phyloP scores from a whole-genome alignment of 2,329 filamentous ascomycete genomes.

The Mycosphaerella arachidis region DNA sequence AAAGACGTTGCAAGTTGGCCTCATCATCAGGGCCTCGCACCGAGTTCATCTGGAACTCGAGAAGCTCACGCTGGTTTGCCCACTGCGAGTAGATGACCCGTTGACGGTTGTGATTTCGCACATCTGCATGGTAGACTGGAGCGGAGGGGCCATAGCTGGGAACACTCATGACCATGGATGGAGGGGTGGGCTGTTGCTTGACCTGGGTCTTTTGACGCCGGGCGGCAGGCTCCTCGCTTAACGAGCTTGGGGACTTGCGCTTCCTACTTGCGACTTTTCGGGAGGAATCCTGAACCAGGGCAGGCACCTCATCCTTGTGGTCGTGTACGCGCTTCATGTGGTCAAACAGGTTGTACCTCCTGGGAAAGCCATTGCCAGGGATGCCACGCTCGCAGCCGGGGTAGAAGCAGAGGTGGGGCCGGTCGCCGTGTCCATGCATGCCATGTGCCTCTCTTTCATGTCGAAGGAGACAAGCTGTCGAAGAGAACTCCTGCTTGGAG shows the following conservation, averaged over 20 bases:
- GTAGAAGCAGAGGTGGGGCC: slow-evolving; percentile 85
- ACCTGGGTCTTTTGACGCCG: slow-evolving; percentile 14
- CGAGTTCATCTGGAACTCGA: slow-evolving; percentile 24
- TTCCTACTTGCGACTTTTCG: slow-evolving; percentile 26
- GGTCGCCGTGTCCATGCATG: slow-evolving; percentile 89
- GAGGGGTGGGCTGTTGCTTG: slow-evolving; percentile 9
- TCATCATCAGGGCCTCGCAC: slow-evolving; percentile 26
- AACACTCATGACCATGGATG: slow-evolving; percentile 6
- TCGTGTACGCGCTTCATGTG: slow-evolving; percentile 94
- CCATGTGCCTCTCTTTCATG: slow-evolving; percentile 95
- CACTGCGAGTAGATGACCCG: slow-evolving; percentile 24
- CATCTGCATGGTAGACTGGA: slow-evolving; percentile 6
- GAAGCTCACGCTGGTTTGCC: slow-evolving; percentile 24
- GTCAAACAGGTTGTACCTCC: slow-evolving; percentile 92
- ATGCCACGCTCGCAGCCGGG: slow-evolving; percentile 79
- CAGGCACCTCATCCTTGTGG: slow-evolving; percentile 38
- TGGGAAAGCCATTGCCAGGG: slow-evolving; percentile 81
- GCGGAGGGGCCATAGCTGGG: slow-evolving; percentile 6
- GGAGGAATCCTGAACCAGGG: slow-evolving; percentile 7
- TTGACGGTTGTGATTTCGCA: slow-evolving; percentile 11
- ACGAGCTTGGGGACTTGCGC: slow-evolving; percentile 24
- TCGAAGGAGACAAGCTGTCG: slow-evolving; percentile 87
- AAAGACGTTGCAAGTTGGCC: slow-evolving; percentile 21
- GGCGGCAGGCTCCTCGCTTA: slow-evolving; percentile 20
- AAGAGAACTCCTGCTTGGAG: slow-evolving; percentile 84